Conservation (phyloP, 345 rosid genomes). For the Acer negundo region DNA sequence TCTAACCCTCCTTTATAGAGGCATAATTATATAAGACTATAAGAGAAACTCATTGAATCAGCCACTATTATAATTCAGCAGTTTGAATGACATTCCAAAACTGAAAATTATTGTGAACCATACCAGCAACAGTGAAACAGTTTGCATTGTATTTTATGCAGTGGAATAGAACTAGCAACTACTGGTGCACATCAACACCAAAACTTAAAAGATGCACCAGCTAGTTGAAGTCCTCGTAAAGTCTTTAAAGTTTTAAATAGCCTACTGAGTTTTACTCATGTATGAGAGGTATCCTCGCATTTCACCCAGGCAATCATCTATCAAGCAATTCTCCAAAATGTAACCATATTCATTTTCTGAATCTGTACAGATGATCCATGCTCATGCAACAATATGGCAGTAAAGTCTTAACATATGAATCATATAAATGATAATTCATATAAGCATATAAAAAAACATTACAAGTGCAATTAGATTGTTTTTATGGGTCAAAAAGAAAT, state of each 20-base stretch:
- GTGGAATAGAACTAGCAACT: neutral
- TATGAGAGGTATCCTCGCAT: neutral
- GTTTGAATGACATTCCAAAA: too few species aligned
- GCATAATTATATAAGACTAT: too few species aligned
- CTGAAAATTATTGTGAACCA: too few species aligned
- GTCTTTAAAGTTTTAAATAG: neutral
- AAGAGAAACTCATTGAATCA: too few species aligned
- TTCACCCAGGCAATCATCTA: neutral
- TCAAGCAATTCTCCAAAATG: conserved; percentile 7
- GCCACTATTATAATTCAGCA: too few species aligned
- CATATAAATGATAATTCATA: conserved; percentile 10
- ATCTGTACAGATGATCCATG: neutral
- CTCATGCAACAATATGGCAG: neutral
- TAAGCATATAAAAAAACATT: neutral
- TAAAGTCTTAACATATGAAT: conserved; percentile 18
- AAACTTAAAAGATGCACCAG: neutral
- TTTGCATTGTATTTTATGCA: too few species aligned
- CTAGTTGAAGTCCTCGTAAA: neutral
- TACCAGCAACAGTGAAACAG: too few species aligned
- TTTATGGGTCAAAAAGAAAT: neutral
- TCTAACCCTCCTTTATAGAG: too few species aligned
- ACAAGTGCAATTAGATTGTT: neutral
- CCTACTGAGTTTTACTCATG: neutral
- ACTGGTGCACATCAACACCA: neutral
- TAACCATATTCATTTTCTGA: neutral